A percentile compares a stretch with the other conserved stretches of the same genome.
phyloP scores from a whole-genome alignment of 2,329 filamentous ascomycete genomes.

The Lachnum nothofagi region DNA sequence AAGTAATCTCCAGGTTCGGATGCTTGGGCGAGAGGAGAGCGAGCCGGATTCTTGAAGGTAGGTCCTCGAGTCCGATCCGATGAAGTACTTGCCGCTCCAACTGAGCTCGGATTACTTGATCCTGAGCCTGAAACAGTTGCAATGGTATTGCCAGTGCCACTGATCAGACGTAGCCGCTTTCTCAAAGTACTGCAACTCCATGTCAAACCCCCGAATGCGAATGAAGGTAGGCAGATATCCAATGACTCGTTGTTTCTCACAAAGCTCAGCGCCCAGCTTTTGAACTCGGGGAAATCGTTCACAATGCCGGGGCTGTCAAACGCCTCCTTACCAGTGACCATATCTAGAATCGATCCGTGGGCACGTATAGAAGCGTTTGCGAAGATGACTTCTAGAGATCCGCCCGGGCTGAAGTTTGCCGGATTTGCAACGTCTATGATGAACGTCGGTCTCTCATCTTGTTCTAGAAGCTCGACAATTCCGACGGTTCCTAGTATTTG shows the following conservation, averaged over 20 bases:
- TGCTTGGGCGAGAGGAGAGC: slow-evolving; percentile 14
- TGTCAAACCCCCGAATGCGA: slow-evolving; percentile 57
- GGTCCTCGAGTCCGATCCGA: slow-evolving; percentile 18
- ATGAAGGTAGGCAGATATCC: slow-evolving; percentile 50
- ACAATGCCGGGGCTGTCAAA: slow-evolving; percentile 34
- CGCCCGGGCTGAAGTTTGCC: slow-evolving; percentile 46
- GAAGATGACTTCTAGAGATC: slow-evolving; percentile 58
- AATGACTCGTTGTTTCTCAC: slow-evolving; percentile 48
- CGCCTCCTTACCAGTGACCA: slow-evolving; percentile 26
- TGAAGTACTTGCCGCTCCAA: slow-evolving; percentile 16
- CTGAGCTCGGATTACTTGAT: slow-evolving; percentile 20
- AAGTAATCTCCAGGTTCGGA: slow-evolving; percentile 28
- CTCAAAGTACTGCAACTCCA: slow-evolving; percentile 70
- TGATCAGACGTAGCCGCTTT: slow-evolving; percentile 63
- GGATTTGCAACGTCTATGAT: slow-evolving; percentile 63
- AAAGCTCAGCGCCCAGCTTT: slow-evolving; percentile 60
- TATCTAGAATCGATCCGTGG: slow-evolving; percentile 24
- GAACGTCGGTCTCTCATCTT: slow-evolving; percentile 72
- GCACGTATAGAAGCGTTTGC: slow-evolving; percentile 62
- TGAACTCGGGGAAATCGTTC: slow-evolving; percentile 58
- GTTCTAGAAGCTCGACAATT: slow-evolving; percentile 67
- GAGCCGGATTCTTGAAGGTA: background rate
- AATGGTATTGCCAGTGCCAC: slow-evolving; percentile 43
- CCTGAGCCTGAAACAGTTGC: slow-evolving; percentile 21
- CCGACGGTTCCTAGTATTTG: slow-evolving; percentile 60